A percentile compares a stretch with the other conserved stretches of the same genome.
These are phyloP conservation scores for Lolium multiflorum DNA, from an alignment of 176 grass and related monocot genomes.

Conservation along the genomic window DNA sequence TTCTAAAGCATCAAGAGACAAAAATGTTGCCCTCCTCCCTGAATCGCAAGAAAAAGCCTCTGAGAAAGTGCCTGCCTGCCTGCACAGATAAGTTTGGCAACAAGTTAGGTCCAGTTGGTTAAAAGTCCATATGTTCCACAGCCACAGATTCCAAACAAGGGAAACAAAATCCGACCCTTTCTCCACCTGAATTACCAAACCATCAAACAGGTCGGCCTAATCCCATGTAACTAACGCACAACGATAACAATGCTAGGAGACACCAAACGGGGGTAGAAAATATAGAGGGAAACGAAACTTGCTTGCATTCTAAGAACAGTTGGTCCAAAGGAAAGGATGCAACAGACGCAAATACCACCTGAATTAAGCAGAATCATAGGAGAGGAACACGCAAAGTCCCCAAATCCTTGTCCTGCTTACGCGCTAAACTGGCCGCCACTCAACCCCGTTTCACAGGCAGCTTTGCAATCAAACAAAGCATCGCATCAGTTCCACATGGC, in stretches of 20 bases:
- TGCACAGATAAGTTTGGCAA: constrained; percentile 50
- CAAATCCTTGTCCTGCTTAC: constrained; percentile 34
- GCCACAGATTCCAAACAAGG: constrained; percentile 24
- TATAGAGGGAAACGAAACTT: constrained; percentile 9
- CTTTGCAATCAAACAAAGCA: constrained; percentile 48
- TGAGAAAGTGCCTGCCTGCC: constrained; percentile 33
- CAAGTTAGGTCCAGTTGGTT: constrained; percentile 35
- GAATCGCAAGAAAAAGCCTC: constrained; percentile 9
- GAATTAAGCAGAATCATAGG: constrained; percentile 40
- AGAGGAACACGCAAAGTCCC: constrained; percentile 56
- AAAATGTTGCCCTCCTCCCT: constrained; percentile 8
- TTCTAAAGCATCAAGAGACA: constrained; percentile 52
- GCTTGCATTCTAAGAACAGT: constrained; percentile 12
- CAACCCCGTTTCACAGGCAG: constrained; percentile 31
- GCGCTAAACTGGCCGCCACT: constrained; percentile 41
- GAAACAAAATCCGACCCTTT: constrained; percentile 30
- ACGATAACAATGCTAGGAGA: constrained; percentile 1
- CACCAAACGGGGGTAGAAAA: background rate
- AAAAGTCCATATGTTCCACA: constrained; percentile 32
- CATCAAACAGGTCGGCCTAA: constrained; percentile 3
- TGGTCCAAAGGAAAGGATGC: background rate
- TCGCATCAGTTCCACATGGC: constrained; percentile 45
- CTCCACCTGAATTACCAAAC: constrained; percentile 43
- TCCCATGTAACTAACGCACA: background rate
- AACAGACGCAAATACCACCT: background rate